These are phyloP conservation scores for Mycena floridula DNA, from an alignment of 768 basidiomycete genomes.

Conservation along the genomic window DNA sequence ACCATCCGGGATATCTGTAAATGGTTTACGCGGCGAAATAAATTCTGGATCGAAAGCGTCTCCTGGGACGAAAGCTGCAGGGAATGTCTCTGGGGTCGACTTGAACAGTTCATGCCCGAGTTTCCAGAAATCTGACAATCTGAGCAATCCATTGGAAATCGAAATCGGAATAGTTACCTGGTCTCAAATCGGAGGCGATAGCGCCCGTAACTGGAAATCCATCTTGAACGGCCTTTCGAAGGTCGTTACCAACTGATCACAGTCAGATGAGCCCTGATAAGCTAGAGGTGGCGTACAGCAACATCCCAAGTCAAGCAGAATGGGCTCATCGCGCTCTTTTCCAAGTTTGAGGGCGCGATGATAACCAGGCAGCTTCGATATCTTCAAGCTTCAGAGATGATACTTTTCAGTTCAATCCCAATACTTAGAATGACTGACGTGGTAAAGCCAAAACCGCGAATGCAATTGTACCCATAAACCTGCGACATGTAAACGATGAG, in stretches of 20 bases:
- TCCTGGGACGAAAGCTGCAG: conserved; percentile 36
- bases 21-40: conserved; percentile 18
- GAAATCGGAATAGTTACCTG: conserved; percentile 8
- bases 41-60: conserved; percentile 33
- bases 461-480: too few relatives aligned
- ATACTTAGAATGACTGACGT: too few relatives aligned
- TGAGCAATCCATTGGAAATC: not conserved
- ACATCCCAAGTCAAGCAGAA: conserved; percentile 21
- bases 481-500: not conserved
- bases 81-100: conserved; percentile 31
- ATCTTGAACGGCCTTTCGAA: conserved; percentile 18
- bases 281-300: conserved; percentile 14
- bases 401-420: too few relatives aligned
- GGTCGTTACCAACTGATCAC: conserved; percentile 16
- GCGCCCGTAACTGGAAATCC: conserved; percentile 18
- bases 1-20: conserved; percentile 9
- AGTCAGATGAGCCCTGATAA: not conserved
- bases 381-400: too few relatives aligned
- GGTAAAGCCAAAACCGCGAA: too few relatives aligned
- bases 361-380: conserved; percentile 16
- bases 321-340: conserved; percentile 11
- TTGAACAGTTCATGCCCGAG: conserved; percentile 42
- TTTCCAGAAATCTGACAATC: conserved; percentile 34
- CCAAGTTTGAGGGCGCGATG: conserved; percentile 10
- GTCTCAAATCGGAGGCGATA: conserved; percentile 17